Base-by-base conservation (phyloP, 495 filamentous ascomycete genomes). In the Elaphomyces granulatus region DNA sequence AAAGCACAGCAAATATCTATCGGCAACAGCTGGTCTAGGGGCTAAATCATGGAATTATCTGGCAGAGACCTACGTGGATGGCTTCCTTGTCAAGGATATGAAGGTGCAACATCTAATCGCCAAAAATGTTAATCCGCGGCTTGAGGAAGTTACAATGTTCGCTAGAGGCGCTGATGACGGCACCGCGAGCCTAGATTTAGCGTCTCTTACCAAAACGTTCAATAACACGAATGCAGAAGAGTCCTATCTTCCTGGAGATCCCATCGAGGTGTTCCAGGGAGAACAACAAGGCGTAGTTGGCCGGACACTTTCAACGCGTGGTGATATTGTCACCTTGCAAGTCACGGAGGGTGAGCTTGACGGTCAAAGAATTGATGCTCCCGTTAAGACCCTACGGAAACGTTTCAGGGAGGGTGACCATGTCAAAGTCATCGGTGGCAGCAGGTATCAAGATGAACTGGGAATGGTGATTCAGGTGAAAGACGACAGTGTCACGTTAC, bases 361-460 rank as follows among this genome's bases (percentile, higher is more conserved):
- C 32, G 92, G 92, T 12, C 83, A 92, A 51, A 77, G 63, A 9
- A 87, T 96, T 32, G 90, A 96, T 48, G 87, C 92, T 8, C 88
- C 92, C 10, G 78, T 87, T 34, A 94, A 87, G 56, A 81, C 83
- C 30, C 75, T 99, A 2, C 83, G 92, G 42, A 99, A 99, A 60
- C 72, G 79, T 21, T 99, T 99, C 73, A 75, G 68, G 41, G 75
- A 83, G 43, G 92, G 92, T 65, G 90, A 99, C 53, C 92, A 99
- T 54, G 92, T 96, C 65, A 96, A 95, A 60, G 88, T 95, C 45
- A 94, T 95, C 51, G 87, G 90, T 32, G 88, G 87, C 21, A 94
- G 87, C 58, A 79, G 84, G 38, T 96, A 81, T 55, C 72, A 79
- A 40, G 90, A 96, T 48, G 92, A 95, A 60, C 75, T 94, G 34